Base-by-base conservation (phyloP, 1,284 basidiomycete species). In the Trichosporon coremiiforme region DNA sequence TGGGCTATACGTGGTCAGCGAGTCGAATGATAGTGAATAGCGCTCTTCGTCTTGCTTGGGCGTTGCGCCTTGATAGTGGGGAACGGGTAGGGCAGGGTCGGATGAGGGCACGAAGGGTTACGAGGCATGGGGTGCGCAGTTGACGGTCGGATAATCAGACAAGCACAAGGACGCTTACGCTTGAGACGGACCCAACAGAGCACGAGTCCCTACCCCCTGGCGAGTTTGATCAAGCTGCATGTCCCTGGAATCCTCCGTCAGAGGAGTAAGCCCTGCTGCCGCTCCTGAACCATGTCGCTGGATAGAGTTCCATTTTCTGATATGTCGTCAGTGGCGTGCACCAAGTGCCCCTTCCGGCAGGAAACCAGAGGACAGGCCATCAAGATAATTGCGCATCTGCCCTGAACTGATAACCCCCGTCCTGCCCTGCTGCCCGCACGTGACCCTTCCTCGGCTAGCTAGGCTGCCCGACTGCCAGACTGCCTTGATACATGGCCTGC, bases 361-460 rank as follows among this genome's bases (percentile, higher is more conserved):
- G 25, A 62, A 25, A 20, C 31, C 41, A n/a, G 22, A 33, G 15
- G n/a, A n/a, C n/a, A 47, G 1, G 3, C 13, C 4, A 10, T 25
- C 38, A 63, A 25, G 25, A 63, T 63, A 64, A 45, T 41, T 38
- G 36, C 38, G 2, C 15, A 3, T 1, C 8, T 2, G 8, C 57
- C 60, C 29, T 41, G 29, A 41, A 6, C 45, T 53, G 36, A 33
- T 67, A 36, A 53, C 25, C 31, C 47, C 29, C n/a, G n/a, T 60
- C 41, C 20, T 53, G 2, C 25, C 57, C 35, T 36, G 2, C 1
- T 1, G 5, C 35, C 35, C 36, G 57, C 41, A 64, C 36, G 33
- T 60, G 38, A 64, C 65, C 41, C 33, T 13, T 25, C 25, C 25
- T n/a, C n/a, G n/a, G n/a, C 29, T 8, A 75, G 77, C 5, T n/a